Evolutionary conservation across 495 filamentous ascomycete species (phyloP).

Genomic region (Aspergillus carlsbadensis): DNA sequence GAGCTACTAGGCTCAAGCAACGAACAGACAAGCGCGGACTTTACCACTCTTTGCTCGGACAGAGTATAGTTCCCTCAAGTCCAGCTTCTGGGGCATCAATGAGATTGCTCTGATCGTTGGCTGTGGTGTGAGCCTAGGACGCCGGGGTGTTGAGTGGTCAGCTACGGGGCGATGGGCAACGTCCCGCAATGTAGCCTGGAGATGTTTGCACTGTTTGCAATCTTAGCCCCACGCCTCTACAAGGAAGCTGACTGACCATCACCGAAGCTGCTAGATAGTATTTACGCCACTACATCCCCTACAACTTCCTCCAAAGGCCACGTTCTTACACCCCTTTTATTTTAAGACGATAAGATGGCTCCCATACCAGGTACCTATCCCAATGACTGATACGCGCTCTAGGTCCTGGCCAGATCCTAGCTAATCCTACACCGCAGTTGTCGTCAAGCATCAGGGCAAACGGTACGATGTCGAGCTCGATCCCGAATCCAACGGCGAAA

Average conservation of each 20-base stretch:
- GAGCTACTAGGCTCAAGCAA: conserved; percentile 1
- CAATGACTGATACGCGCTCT: neutral
- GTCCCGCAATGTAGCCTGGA: conserved; percentile 31
- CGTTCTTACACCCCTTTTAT: conserved; percentile 1
- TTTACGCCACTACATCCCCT: conserved; percentile 28
- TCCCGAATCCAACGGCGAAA: conserved; percentile 78
- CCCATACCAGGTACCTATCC: conserved; percentile 57
- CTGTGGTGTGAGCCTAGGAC: neutral
- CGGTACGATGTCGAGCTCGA: conserved; percentile 93
- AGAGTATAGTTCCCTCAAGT: neutral
- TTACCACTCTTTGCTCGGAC: neutral
- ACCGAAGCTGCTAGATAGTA: conserved; percentile 20
- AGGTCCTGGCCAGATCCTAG: neutral
- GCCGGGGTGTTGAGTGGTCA: conserved; percentile 10
- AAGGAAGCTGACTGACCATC: conserved; percentile 23
- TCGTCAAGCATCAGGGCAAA: conserved; percentile 93
- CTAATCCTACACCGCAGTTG: conserved; percentile 57
- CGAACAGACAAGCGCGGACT: conserved; percentile 1
- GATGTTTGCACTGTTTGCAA: conserved; percentile 42
- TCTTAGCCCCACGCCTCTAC: conserved; percentile 33
- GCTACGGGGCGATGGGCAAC: conserved; percentile 19
- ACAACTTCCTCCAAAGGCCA: neutral
- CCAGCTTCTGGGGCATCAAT: conserved; percentile 8
- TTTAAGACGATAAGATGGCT: conserved; percentile 46
- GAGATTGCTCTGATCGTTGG: neutral